These are phyloP conservation scores for Ceratocystis diversiconidia DNA, from an alignment of 2,329 filamentous ascomycete species.

Conservation along the genomic window DNA sequence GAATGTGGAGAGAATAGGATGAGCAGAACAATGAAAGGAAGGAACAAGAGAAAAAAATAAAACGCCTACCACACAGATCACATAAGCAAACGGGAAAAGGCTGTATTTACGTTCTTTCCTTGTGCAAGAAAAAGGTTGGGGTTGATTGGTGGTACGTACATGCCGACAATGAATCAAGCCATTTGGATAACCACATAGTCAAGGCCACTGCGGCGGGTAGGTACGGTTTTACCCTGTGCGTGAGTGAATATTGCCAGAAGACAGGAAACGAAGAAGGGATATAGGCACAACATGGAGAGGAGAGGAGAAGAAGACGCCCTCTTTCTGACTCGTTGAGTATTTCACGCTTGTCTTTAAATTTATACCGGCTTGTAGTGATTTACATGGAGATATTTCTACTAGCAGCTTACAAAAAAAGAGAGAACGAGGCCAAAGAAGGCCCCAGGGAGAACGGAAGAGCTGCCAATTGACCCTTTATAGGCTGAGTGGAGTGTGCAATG, in stretches of 20 bases:
- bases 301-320: background rate
- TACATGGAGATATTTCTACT: background rate
- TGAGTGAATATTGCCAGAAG: background rate
- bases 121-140: background rate
- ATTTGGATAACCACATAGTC: background rate
- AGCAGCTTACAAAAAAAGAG: background rate
- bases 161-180: background rate
- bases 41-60: background rate
- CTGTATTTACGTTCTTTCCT: background rate
- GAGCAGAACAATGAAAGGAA: background rate
- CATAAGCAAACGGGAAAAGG: background rate
- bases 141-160: background rate
- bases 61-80: background rate
- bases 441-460: background rate
- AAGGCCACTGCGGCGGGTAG: background rate
- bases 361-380: background rate
- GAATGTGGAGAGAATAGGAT: background rate
- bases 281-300: background rate
- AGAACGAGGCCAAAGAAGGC: background rate
- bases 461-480: background rate
- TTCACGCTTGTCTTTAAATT: background rate
- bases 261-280: background rate
- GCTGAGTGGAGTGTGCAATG: background rate
- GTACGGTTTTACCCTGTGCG: background rate
- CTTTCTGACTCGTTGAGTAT: background rate